These are phyloP conservation scores for Sphaerostilbella broomeana DNA, from an alignment of 2,329 filamentous ascomycete genomes.

Conservation along the genomic window DNA sequence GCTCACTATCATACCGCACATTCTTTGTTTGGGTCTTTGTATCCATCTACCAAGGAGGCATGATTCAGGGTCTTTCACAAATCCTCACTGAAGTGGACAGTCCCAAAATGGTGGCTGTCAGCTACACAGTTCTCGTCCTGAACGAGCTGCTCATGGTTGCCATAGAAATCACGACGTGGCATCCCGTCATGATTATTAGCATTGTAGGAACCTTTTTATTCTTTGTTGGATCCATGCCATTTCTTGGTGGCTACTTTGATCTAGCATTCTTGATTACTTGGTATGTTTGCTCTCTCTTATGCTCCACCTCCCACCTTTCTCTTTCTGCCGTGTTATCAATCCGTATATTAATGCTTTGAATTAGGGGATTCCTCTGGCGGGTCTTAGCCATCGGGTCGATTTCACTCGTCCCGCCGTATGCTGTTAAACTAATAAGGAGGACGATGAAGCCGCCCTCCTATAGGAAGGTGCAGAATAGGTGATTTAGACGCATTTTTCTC, in stretches of 20 bases:
- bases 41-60: slow-evolving; percentile 87
- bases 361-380: slow-evolving; percentile 80
- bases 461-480: slow-evolving; percentile 77
- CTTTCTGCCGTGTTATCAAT: neutral
- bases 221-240: slow-evolving; percentile 79
- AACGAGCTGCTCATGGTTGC: slow-evolving; percentile 98
- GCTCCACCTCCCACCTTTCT: slow-evolving; percentile 10
- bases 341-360: slow-evolving; percentile 16
- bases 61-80: slow-evolving; percentile 93
- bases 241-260: slow-evolving; percentile 85
- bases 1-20: slow-evolving; percentile 81
- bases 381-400: slow-evolving; percentile 73
- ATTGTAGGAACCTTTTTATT: slow-evolving; percentile 75
- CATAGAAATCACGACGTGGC: slow-evolving; percentile 95
- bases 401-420: slow-evolving; percentile 79
- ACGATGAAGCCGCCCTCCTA: slow-evolving; percentile 90
- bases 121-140: slow-evolving; percentile 83
- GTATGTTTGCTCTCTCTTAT: slow-evolving; percentile 35
- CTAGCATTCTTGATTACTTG: slow-evolving; percentile 67
- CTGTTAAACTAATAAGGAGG: slow-evolving; percentile 74
- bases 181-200: slow-evolving; percentile 79
- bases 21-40: slow-evolving; percentile 97
- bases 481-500: neutral
- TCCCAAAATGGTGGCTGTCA: slow-evolving; percentile 76
- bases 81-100: slow-evolving; percentile 74